Evolutionary conservation across 1,284 basidiomycete genomes (phyloP).

Genomic region (Golubevia pallescens): DNA sequence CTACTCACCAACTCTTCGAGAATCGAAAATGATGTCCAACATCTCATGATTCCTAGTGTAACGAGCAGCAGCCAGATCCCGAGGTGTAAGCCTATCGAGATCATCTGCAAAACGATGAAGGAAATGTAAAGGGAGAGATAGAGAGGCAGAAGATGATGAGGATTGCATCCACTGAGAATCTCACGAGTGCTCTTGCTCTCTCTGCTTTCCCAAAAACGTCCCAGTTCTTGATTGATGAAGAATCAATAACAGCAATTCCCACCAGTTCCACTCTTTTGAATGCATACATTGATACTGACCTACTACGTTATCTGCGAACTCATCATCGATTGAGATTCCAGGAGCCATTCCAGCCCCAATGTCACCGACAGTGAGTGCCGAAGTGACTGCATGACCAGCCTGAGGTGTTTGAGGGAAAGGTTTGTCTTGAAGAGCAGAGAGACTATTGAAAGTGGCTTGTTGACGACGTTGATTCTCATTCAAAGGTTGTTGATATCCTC

Average conservation of each 20-base stretch:
- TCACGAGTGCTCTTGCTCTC: too few relatives aligned
- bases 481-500: too few relatives aligned
- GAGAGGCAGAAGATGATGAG: neutral
- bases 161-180: too few relatives aligned
- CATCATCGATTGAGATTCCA: neutral
- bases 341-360: neutral
- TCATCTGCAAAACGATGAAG: constrained; percentile 25
- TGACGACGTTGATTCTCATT: neutral
- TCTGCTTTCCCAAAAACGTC: too few relatives aligned
- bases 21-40: constrained; percentile 50
- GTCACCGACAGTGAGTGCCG: neutral
- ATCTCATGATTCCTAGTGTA: constrained; percentile 58
- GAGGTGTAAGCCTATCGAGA: constrained; percentile 42
- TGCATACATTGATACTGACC: neutral
- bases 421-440: neutral
- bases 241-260: too few relatives aligned
- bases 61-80: constrained; percentile 50
- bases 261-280: too few relatives aligned
- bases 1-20: constrained; percentile 33
- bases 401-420: neutral
- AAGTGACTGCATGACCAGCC: neutral
- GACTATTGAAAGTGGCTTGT: neutral
- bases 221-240: too few relatives aligned
- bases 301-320: neutral
- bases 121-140: neutral